Evolutionary conservation across 306 rosid genomes (phyloP), one percentile per base, ranked within the genome.

Genomic region (Bauhinia variegata): DNA sequence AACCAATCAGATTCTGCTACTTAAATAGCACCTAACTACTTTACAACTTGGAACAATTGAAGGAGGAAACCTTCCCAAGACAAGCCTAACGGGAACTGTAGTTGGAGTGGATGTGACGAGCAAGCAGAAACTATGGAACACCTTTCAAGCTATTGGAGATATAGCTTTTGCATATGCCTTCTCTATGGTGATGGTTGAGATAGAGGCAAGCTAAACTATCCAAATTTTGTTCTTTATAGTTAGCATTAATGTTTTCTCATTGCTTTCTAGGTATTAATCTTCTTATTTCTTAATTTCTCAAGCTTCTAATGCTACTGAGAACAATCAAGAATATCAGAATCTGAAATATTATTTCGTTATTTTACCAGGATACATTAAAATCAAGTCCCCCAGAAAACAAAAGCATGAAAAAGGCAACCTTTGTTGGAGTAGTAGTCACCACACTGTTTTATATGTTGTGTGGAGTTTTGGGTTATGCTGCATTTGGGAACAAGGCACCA

Each of bases 401-500:
- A 64, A 55, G 5, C 9, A 84, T 84, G 88, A 84, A 80, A 60
- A 80, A 71, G 68, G 83, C 88, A 57, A 1, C 12, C 2, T 0
- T 36, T 0, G 1, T 16, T 58, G 85, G 77, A 47, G 13, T 67
- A 41, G 7, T 60, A 11, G 11, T 77, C 17, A 74, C 81, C 32
- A 57, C 79, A 23, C 28, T 23, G 28, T 23, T 23, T 23, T 23
- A 23, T 23, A 8, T 73, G 71, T 15, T 16, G 8, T 80, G 88
- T 74, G 88, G 79, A 7, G 2, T 71, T 37, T 3, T 78, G 52
- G 85, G 83, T 4, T 80, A 84, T 48, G 63, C 19, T 63, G 88
- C 88, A 32, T 84, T 84, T 65, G 88, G 85, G 14, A 80, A 80
- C 55, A 11, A 15, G 3, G 81, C 85, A 34, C 83, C 88, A 0